Evolutionary conservation across 805 yeast species (phyloP), one percentile per base, ranked within the genome.

Genomic region (Teunomyces pallodes): DNA sequence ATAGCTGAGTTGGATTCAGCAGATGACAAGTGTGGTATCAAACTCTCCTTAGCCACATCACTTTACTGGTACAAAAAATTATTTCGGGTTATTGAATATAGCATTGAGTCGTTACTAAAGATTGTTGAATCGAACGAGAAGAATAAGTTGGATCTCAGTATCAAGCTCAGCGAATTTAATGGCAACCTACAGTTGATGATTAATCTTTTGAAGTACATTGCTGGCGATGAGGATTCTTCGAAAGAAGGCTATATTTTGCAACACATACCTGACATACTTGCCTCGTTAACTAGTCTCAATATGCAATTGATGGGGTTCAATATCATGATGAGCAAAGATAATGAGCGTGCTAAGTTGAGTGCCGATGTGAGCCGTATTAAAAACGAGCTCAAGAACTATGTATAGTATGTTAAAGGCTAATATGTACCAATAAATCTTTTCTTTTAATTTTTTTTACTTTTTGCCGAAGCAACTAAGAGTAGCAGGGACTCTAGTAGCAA

Each of bases 31-130:
- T 20, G 9, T 2, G 43, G 13, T 28, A 46, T 58, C 14, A 57
- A 56, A 33, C 33, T 60, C 9, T 57, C 65, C 1, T 47, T 61
- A 44, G 52, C 50, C 31, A 56, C 58, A 8, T 55, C 61, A 27
- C 55, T 71, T 42, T 61, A 64, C 39, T 70, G 74, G 72, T 61
- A 61, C 46, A 58, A 54, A 43, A 68, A 67, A 52, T 60, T 73
- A 36, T 65, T 70, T 58, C 69, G 69, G 38, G 75, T 73, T 30
- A 60, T 74, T 12, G 53, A 54, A 31, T 67, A 61, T 48, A 70
- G 55, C 40, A 50, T 65, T 31, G 44, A 39, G 41, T 61, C 70
- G 26, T 57, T 66, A 30, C 42, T 29, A 5, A 49, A 55, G 5
- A 50, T 61, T 26, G 46, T 66, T 8, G 49, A 45, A 9, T 36